Evolutionary conservation across 352 stramenopile species (phyloP).

Genomic region (Phytophthora palmivora): DNA sequence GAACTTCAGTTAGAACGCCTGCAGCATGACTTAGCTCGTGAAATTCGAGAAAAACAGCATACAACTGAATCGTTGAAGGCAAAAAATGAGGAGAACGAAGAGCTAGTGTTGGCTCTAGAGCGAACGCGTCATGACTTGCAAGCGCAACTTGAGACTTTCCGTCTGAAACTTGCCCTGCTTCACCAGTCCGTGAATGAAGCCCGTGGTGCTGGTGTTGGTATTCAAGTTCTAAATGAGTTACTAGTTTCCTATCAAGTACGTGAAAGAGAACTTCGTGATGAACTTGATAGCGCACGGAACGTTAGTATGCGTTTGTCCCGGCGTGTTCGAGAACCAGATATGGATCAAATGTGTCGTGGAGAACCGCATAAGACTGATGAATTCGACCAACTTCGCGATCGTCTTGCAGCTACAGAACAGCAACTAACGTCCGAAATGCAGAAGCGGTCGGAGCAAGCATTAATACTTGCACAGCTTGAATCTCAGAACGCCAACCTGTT

Average conservation of each 20-base stretch:
- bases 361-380: neutral
- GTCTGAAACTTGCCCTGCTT: conserved; percentile 48
- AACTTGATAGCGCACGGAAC: conserved; percentile 35
- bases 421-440: conserved; percentile 30
- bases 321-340: conserved; percentile 18
- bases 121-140: conserved; percentile 50
- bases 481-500: conserved; percentile 14
- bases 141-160: conserved; percentile 52
- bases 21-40: conserved; percentile 27
- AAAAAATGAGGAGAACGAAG: conserved; percentile 57
- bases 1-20: conserved; percentile 35
- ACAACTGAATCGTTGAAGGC: conserved; percentile 28
- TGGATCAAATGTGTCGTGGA: neutral
- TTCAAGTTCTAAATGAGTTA: conserved; percentile 34
- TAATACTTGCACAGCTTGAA: conserved; percentile 36
- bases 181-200: conserved; percentile 12
- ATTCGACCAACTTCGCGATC: conserved; percentile 10
- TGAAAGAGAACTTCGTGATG: conserved; percentile 47
- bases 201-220: conserved; percentile 9
- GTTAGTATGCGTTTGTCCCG: conserved; percentile 28
- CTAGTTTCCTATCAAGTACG: conserved; percentile 51
- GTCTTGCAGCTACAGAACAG: conserved; percentile 21
- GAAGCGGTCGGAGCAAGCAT: conserved; percentile 21
- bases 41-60: conserved; percentile 40
- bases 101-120: conserved; percentile 51